These are phyloP conservation scores for Tremella mesenterica DNA, from an alignment of 768 basidiomycete species.

Conservation along the genomic window DNA sequence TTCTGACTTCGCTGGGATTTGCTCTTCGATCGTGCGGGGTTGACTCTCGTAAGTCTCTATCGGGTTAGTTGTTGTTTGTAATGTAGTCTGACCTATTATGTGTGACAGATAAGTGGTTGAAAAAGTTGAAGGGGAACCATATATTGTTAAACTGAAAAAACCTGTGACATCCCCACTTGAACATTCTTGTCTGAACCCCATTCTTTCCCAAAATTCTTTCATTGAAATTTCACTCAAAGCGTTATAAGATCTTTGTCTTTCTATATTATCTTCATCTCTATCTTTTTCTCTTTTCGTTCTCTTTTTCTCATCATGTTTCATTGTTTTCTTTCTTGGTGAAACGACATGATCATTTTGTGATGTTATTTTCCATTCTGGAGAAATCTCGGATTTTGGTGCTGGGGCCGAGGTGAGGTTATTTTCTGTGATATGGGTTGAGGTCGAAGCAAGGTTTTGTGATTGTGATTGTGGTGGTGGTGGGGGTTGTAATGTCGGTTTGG, in stretches of 20 bases:
- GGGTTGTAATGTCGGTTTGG: neutral
- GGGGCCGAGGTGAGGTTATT: no score
- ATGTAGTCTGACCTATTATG: no score
- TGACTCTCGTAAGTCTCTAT: neutral
- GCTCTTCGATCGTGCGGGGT: neutral
- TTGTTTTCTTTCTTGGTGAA: no score
- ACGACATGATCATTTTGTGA: constrained; percentile 28
- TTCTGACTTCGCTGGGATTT: no score
- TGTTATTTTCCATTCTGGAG: constrained; percentile 39
- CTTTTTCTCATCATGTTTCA: no score
- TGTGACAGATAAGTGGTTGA: no score
- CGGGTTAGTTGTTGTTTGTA: constrained; percentile 18
- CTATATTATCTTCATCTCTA: constrained; percentile 6
- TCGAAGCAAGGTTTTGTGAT: neutral
- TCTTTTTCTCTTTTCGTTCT: constrained; percentile 38
- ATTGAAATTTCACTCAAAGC: constrained; percentile 53
- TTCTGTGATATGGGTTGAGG: neutral
- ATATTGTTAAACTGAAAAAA: constrained; percentile 62
- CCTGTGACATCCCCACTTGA: constrained; percentile 81
- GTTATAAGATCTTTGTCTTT: constrained; percentile 23
- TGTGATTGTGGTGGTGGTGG: neutral
- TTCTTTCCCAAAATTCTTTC: constrained; percentile 94
- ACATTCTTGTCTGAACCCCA: constrained; percentile 94
- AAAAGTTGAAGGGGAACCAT: neutral
- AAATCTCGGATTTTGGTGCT: constrained; percentile 3